These are phyloP conservation scores for Trichophyton mentagrophytes DNA, from an alignment of 2,329 filamentous ascomycete genomes.

Conservation along the genomic window DNA sequence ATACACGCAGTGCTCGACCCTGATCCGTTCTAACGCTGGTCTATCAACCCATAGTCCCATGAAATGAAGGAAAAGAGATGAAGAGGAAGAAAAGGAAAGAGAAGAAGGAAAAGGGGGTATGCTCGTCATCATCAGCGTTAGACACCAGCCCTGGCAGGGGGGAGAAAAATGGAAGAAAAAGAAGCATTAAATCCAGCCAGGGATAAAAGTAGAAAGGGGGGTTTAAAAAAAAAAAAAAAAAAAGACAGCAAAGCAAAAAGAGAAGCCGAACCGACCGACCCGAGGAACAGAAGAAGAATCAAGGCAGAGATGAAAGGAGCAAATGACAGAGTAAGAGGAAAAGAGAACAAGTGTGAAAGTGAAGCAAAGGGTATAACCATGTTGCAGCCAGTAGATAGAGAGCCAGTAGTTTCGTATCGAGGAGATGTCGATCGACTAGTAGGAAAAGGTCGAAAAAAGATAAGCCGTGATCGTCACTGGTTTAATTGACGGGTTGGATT, in stretches of 20 bases:
- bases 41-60: constrained; percentile 10
- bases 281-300: background rate
- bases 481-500: background rate
- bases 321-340: background rate
- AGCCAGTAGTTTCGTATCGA: background rate
- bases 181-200: background rate
- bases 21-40: constrained; percentile 12
- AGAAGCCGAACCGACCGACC: background rate
- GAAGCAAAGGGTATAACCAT: background rate
- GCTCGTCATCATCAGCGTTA: background rate
- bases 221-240: background rate
- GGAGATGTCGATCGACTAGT: background rate
- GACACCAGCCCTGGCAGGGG: background rate
- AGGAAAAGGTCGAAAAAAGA: background rate
- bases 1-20: constrained; percentile 4
- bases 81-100: constrained; percentile 4
- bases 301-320: too few relatives aligned
- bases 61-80: constrained; percentile 6
- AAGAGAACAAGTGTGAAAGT: background rate
- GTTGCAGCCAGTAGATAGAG: background rate
- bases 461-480: background rate
- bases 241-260: background rate
- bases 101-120: constrained; percentile 2
- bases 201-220: constrained; percentile 1
- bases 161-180: background rate